These are phyloP conservation scores for Neurospora discreta DNA, from an alignment of 495 filamentous ascomycete genomes.

Conservation along the genomic window DNA sequence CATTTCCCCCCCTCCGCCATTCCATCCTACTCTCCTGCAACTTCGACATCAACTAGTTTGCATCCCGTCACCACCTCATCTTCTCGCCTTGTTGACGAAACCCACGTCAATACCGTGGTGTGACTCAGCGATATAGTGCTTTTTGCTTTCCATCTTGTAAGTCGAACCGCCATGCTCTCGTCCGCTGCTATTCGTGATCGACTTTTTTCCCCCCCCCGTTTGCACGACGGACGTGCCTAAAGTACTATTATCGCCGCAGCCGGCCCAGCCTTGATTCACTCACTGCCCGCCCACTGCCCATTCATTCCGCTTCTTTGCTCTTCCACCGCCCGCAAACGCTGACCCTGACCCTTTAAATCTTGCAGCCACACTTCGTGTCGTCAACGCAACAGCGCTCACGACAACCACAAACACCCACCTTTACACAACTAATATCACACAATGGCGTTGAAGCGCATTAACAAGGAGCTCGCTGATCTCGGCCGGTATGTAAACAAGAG, in stretches of 20 bases:
- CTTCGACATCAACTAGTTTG: neutral
- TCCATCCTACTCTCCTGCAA: neutral
- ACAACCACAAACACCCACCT: conserved; percentile 10
- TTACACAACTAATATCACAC: conserved; percentile 28
- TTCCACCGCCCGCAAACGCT: conserved; percentile 18
- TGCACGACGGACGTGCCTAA: neutral
- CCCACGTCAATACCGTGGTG: neutral
- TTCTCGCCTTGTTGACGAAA: neutral
- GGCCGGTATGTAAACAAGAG: conserved; percentile 66
- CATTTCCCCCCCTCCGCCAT: neutral
- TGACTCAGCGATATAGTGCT: neutral
- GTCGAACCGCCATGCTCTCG: neutral
- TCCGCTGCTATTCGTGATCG: neutral
- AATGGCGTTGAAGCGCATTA: conserved; percentile 99
- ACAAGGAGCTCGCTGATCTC: conserved; percentile 99
- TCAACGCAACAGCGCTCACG: conserved; percentile 1
- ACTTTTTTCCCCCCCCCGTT: neutral
- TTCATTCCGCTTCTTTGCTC: conserved; percentile 18
- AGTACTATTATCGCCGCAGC: neutral
- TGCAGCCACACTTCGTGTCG: conserved; percentile 8
- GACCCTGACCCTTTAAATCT: conserved; percentile 17
- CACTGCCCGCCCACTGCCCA: neutral
- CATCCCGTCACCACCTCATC: neutral
- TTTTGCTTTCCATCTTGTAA: neutral
- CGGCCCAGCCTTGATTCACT: neutral